These are phyloP conservation scores for Sugiyamaella pinicola DNA, from an alignment of 1,139 yeast species.

Conservation along the genomic window DNA sequence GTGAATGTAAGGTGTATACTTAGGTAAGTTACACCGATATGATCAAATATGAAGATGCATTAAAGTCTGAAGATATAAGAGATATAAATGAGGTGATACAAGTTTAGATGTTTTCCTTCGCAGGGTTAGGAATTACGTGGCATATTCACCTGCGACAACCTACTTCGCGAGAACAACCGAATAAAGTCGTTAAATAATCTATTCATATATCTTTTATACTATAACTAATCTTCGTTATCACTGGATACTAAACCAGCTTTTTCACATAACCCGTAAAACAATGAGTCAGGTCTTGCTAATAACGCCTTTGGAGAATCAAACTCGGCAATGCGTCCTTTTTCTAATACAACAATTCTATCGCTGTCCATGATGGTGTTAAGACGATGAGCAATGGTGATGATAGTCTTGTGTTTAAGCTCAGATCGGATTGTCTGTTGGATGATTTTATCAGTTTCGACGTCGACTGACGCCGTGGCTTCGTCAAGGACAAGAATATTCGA, in stretches of 20 bases:
- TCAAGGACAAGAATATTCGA: slow-evolving; percentile 69
- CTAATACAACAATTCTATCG: slow-evolving; percentile 56
- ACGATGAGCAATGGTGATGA: slow-evolving; percentile 79
- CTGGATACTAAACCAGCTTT: slow-evolving; percentile 18
- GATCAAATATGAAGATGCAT: too few relatives aligned
- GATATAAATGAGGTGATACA: too few relatives aligned
- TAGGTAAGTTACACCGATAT: too few relatives aligned
- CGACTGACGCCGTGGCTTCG: slow-evolving; percentile 87
- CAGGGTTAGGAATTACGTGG: too few relatives aligned
- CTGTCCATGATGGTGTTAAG: slow-evolving; percentile 79
- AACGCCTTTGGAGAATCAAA: slow-evolving; percentile 20
- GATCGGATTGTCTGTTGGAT: slow-evolving; percentile 70
- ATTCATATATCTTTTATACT: neutral
- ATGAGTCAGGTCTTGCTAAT: slow-evolving; percentile 37
- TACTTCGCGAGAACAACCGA: too few relatives aligned
- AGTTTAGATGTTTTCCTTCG: too few relatives aligned
- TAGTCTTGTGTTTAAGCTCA: slow-evolving; percentile 65
- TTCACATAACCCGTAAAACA: slow-evolving; percentile 18
- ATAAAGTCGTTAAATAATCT: neutral
- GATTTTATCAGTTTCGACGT: slow-evolving; percentile 72
- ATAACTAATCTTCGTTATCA: neutral
- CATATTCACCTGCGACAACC: too few relatives aligned
- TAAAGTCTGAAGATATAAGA: too few relatives aligned
- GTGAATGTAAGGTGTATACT: too few relatives aligned
- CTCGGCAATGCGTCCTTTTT: slow-evolving; percentile 22